phyloP scores from a whole-genome alignment of 2,329 filamentous ascomycete species.

The Colletotrichum graminicola region DNA sequence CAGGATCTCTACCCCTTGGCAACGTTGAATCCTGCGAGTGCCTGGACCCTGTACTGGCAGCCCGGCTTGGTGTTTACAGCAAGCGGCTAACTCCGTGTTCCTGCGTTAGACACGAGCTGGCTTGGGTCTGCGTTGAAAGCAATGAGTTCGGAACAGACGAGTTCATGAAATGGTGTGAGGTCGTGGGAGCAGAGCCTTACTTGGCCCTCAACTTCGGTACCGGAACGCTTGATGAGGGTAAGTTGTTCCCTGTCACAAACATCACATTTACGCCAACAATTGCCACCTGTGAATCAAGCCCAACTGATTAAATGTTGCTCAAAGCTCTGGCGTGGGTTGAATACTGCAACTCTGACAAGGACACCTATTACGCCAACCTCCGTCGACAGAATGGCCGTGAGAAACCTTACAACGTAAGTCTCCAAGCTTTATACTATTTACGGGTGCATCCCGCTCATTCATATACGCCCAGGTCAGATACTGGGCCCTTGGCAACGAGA shows the following conservation, averaged over 20 bases:
- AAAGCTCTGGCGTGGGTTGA: conserved; percentile 80
- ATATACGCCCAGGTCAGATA: conserved; percentile 72
- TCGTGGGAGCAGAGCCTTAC: conserved; percentile 82
- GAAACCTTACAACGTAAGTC: conserved; percentile 74
- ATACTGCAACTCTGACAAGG: conserved; percentile 83
- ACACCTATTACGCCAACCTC: conserved; percentile 86
- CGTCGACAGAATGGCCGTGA: conserved; percentile 80
- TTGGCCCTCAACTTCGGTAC: conserved; percentile 86
- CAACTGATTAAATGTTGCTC: background rate
- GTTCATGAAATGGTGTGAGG: conserved; percentile 84
- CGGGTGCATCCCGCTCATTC: conserved; percentile 10
- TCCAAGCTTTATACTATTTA: background rate
- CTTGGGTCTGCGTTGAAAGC: conserved; percentile 81
- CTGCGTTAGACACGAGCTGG: conserved; percentile 73
- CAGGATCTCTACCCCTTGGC: too few relatives aligned
- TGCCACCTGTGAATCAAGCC: background rate
- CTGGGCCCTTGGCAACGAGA: conserved; percentile 86
- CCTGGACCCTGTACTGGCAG: conserved; percentile 1
- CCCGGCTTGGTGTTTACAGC: conserved; percentile 12
- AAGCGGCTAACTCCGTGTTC: conserved; percentile 26
- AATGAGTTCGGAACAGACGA: conserved; percentile 89
- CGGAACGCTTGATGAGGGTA: conserved; percentile 63
- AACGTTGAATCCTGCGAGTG: background rate
- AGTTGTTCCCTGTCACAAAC: conserved; percentile 19
- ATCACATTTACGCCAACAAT: background rate